These are phyloP conservation scores for Lachnellula arida DNA, from an alignment of 2,329 filamentous ascomycete genomes.

Conservation along the genomic window DNA sequence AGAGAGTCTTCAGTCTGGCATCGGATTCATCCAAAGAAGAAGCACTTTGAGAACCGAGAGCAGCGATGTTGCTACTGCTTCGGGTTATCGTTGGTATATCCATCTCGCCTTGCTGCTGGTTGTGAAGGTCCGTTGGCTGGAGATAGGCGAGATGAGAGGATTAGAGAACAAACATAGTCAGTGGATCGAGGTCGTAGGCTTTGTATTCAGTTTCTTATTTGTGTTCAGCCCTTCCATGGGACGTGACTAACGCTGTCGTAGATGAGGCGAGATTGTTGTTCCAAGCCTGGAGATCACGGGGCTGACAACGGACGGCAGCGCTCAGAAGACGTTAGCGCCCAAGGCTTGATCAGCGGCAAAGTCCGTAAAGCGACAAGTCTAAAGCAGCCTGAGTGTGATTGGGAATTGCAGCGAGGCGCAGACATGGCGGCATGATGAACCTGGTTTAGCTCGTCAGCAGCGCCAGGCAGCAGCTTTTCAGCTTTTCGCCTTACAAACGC, in stretches of 20 bases:
- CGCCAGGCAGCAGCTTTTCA: not conserved
- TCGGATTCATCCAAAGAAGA: not conserved
- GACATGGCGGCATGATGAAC: not conserved
- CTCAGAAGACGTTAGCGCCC: not conserved
- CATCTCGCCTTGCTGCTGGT: not conserved
- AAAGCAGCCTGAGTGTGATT: not conserved
- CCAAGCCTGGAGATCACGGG: not conserved
- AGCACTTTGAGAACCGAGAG: not conserved
- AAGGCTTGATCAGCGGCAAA: not conserved
- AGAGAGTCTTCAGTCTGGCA: not conserved
- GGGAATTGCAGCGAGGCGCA: not conserved
- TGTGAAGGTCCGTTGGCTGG: not conserved
- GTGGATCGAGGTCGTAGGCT: not conserved
- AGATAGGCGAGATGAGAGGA: not conserved
- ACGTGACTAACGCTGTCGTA: not conserved
- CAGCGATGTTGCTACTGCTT: not conserved
- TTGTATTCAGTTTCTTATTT: not conserved
- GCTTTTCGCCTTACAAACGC: not conserved
- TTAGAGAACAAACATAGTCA: not conserved
- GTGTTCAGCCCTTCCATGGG: not conserved
- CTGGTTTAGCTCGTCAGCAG: not conserved
- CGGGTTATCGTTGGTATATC: not conserved
- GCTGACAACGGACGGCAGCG: not conserved
- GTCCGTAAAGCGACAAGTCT: constrained; percentile 1
- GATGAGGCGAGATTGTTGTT: not conserved